Evolutionary conservation across 305 asterid species (phyloP).

Genomic region (Fraxinus ornus): DNA sequence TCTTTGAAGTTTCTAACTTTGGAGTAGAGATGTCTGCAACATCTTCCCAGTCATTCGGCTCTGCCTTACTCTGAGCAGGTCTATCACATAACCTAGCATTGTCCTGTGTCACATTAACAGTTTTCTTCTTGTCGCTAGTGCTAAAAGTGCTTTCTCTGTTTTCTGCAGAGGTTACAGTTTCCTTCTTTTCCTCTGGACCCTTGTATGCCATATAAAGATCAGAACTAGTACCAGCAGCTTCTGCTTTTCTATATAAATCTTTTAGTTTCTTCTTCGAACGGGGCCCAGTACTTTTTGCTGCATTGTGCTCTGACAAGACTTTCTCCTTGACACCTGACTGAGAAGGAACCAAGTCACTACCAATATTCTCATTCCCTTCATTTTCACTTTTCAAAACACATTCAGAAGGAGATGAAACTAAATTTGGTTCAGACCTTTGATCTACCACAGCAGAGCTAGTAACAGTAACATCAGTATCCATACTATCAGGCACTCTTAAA

Average conservation of each 20-base stretch:
- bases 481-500: constrained; percentile 19
- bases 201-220: constrained; percentile 82
- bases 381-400: constrained; percentile 34
- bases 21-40: constrained; percentile 47
- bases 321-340: constrained; percentile 45
- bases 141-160: constrained; percentile 37
- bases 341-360: constrained; percentile 28
- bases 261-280: constrained; percentile 46
- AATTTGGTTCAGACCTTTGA: constrained; percentile 24
- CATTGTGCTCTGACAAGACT: constrained; percentile 43
- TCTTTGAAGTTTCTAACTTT: constrained; percentile 43
- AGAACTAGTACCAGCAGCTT: constrained; percentile 66
- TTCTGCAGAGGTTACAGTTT: constrained; percentile 35
- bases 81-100: constrained; percentile 37
- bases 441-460: constrained; percentile 24
- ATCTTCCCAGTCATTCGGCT: constrained; percentile 28
- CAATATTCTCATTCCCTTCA: constrained; percentile 31
- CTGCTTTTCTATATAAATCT: constrained; percentile 55
- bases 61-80: constrained; percentile 47
- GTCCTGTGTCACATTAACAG: constrained; percentile 36
- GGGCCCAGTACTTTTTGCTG: constrained; percentile 37
- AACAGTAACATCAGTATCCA: constrained; percentile 18
- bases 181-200: constrained; percentile 81
- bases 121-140: constrained; percentile 28
- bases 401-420: constrained; percentile 33